These are phyloP conservation scores for Sicyos baderoa DNA, from an alignment of 306 rosid genomes.

Conservation along the genomic window DNA sequence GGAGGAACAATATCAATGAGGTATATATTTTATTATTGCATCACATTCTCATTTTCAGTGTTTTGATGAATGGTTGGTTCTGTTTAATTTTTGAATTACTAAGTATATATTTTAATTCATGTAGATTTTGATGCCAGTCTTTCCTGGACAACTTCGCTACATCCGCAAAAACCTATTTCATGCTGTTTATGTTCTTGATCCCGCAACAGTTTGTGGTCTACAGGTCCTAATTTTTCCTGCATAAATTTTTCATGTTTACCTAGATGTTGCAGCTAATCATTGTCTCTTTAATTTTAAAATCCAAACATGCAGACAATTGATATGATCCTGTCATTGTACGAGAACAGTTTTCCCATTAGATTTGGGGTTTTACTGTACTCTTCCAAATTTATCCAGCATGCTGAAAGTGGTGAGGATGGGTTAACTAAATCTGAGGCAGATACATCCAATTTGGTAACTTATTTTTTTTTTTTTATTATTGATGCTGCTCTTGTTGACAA, in stretches of 20 bases:
- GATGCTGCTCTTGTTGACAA: no score
- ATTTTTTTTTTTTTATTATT: conserved; percentile 4
- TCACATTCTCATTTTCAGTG: not conserved
- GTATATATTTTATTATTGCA: conserved; percentile 24
- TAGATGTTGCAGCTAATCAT: conserved; percentile 24
- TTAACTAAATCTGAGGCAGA: conserved; percentile 47
- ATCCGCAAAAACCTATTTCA: conserved; percentile 93
- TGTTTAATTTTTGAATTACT: not conserved
- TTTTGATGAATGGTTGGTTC: not conserved
- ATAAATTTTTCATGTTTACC: conserved; percentile 15
- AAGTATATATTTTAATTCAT: conserved; percentile 16
- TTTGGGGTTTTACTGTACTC: conserved; percentile 82
- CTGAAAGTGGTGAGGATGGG: conserved; percentile 33
- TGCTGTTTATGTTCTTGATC: conserved; percentile 82
- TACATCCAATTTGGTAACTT: conserved; percentile 57
- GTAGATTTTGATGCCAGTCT: conserved; percentile 94
- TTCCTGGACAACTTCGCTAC: conserved; percentile 91
- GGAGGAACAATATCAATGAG: conserved; percentile 88
- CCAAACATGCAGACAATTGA: conserved; percentile 70
- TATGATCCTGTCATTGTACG: conserved; percentile 57
- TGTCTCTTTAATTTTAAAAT: conserved; percentile 23
- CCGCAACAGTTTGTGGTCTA: conserved; percentile 67
- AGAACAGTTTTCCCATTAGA: conserved; percentile 75
- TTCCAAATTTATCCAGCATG: conserved; percentile 53
- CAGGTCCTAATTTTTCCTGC: conserved; percentile 50